Evolutionary conservation across 2,329 filamentous ascomycete genomes (phyloP), one percentile per base, ranked within the genome.

Genomic region (Aspergillus alliaceus): DNA sequence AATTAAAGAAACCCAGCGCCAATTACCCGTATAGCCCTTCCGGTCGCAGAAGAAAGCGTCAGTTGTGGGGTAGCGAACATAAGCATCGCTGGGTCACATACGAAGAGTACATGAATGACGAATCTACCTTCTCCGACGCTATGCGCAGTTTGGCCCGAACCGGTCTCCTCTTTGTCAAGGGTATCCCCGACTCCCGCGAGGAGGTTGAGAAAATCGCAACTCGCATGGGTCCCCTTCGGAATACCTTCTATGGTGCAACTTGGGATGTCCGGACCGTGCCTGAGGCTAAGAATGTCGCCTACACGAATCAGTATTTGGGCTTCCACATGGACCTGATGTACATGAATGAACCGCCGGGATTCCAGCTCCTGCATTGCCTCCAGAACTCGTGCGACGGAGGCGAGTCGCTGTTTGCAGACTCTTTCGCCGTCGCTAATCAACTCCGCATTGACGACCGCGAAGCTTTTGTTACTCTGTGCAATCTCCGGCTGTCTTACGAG

Each of bases 311-410:
- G 49, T 88, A 87, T 68, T 85, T 98, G 1, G 90, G 90, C 15
- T 86, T 97, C 48, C 95, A 99, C 77, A 95, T 96, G 85, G 95
- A 98, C 71, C 82, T 98, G 39, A 82, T 97, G 54, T 98, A 98
- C 76, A 88, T 95, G 75, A 78, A 83, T 14, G 84, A 90, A 51
- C 86, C 90, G 2, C 93, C 93, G 0, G 86, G 88, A 31, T 85
- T 95, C 51, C 93, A 99, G 74, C 79, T 98, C 24, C 84, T 98
- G 4, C 95, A 98, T 76, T 97, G 92, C 69, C 81, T 98, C 40
- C 84, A 89, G 60, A 96, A 96, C 67, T 88, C 86, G 1, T 88
- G 87, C 64, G 77, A 82, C 0, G 93, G 93, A 18, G 95, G 93
- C 47, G 88, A 91, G 66, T 96, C 91, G 1, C 81, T 96, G 52